Base-by-base conservation (phyloP, 2,329 filamentous ascomycete species). In the Coniochaeta sp. region DNA sequence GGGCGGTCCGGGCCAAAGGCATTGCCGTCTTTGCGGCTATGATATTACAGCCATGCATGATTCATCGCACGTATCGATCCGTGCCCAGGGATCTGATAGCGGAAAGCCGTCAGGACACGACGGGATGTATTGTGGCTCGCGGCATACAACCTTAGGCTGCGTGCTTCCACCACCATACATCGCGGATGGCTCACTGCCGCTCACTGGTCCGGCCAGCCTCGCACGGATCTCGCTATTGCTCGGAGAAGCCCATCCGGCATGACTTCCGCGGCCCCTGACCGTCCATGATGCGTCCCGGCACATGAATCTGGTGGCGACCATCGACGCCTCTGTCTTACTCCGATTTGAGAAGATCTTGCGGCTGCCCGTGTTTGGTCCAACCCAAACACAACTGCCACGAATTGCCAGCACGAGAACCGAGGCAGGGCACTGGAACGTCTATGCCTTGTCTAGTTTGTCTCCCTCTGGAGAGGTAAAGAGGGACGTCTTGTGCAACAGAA, bases 301-400 rank as follows among this genome's bases (percentile, higher is more conserved):
- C 33, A 46, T 30, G 42, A 4, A 12, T 18, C 24, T 13, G 14
- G 28, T 16, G 26, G 26, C n/a, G n/a, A 26, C 24, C 24, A 48
- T 10, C 26, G 45, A 31, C 27, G 26, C 26, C 45, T 30, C n/a
- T n/a, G 26, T 48, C 45, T 30, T 20, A 30, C 26, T 18, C n/a
- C 16, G 16, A n/a, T 3, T 30, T n/a, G 18, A 30, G 38, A 18
- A 48, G 45, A 48, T 48, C 45, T 48, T 22, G 45, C 45, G n/a
- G 45, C 45, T 16, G 45, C 45, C 45, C 45, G 45, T 48, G 26
- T 48, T 8, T 31, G 26, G 38, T 42, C 38, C 38, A 42, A 38
- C 38, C 35, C 38, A 8, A 42, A 10, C 4, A n/a, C 10, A 26
- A 14, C 3, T 42, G 38, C 38, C 8, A 24, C 33, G 16, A 22